Percentiles rank a stretch among this genome's conserved stretches.
Evolutionary conservation across 2,329 filamentous ascomycete genomes (phyloP).

Genomic region (Microdochium paspali): DNA sequence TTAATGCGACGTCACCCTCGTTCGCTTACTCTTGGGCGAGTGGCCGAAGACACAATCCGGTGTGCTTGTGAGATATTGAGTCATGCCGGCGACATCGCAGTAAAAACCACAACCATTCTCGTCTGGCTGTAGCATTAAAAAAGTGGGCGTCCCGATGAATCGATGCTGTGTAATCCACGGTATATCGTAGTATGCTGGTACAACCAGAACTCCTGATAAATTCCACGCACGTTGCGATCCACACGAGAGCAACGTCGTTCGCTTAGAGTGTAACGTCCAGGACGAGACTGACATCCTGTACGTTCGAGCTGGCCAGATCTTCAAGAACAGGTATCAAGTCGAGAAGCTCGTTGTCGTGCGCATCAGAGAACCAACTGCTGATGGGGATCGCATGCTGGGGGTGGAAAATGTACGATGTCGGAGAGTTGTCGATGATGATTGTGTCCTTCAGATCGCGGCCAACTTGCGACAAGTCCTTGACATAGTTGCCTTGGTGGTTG

Average conservation of each 20-base stretch:
- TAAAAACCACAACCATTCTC: no score
- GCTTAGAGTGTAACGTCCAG: slow-evolving; percentile 76
- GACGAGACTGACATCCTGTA: slow-evolving; percentile 93
- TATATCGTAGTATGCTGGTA: neutral
- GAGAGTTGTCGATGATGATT: slow-evolving; percentile 99
- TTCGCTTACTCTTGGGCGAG: no score
- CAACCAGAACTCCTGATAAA: neutral
- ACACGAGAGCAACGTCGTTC: slow-evolving; percentile 2
- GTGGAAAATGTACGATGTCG: slow-evolving; percentile 98
- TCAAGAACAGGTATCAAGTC: slow-evolving; percentile 97
- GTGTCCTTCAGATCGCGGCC: slow-evolving; percentile 93
- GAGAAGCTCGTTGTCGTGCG: slow-evolving; percentile 96
- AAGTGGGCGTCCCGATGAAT: no score
- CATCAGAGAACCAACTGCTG: slow-evolving; percentile 99
- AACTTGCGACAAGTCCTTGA: slow-evolving; percentile 97
- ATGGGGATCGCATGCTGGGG: slow-evolving; percentile 98
- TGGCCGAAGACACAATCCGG: no score
- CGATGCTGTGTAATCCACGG: no score
- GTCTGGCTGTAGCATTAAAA: no score
- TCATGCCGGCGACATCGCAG: no score
- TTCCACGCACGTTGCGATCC: neutral
- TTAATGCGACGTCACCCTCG: no score
- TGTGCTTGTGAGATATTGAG: no score
- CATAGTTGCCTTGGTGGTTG: slow-evolving; percentile 98
- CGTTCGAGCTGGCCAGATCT: slow-evolving; percentile 80